Percentiles rank a stretch among this genome's conserved stretches.
These are phyloP conservation scores for Yarrowia osloensis DNA, from an alignment of 805 yeast genomes.

Conservation along the genomic window DNA sequence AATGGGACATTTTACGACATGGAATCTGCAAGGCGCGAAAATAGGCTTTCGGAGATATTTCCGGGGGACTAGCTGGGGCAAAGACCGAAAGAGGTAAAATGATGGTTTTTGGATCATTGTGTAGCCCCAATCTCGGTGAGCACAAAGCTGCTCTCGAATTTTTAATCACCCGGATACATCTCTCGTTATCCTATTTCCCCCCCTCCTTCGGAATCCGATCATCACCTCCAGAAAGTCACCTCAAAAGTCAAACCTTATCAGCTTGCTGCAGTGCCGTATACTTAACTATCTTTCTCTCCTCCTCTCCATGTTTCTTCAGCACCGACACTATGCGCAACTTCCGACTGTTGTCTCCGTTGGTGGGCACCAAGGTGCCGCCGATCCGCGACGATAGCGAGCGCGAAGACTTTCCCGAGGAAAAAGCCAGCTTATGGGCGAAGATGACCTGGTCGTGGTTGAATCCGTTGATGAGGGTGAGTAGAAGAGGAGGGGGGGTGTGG, in stretches of 20 bases:
- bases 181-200: too few species aligned
- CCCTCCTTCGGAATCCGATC: background rate
- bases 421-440: background rate
- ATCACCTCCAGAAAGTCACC: background rate
- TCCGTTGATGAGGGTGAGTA: conserved; percentile 55
- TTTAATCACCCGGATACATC: too few species aligned
- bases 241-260: background rate
- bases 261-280: conserved; percentile 4
- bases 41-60: conserved; percentile 8
- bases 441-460: conserved; percentile 55
- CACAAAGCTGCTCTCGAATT: background rate
- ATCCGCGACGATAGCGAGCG: conserved; percentile 33
- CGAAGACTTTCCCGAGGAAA: conserved; percentile 1
- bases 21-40: background rate
- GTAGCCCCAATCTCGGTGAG: too few species aligned
- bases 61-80: background rate
- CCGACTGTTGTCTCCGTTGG: conserved; percentile 34
- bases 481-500: background rate
- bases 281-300: too few species aligned
- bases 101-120: too few species aligned
- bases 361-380: conserved; percentile 38
- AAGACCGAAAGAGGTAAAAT: too few species aligned
- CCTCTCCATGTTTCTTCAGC: background rate
- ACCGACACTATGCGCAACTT: conserved; percentile 15
- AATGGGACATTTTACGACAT: background rate